Conservation (phyloP, 2,329 filamentous ascomycete species). For the Beauveria medogensis region DNA sequence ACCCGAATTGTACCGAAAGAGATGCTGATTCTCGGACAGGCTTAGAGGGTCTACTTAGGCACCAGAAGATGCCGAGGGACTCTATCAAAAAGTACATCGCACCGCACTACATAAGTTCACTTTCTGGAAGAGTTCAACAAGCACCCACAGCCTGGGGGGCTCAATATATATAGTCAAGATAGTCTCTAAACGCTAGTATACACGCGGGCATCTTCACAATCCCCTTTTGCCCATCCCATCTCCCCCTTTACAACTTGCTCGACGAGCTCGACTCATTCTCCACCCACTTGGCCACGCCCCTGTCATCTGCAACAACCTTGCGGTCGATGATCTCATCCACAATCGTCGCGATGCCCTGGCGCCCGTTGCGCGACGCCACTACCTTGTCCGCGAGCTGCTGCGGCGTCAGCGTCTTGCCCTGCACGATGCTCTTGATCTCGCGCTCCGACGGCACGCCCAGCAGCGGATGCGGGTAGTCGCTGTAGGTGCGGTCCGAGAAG, state of each 20-base stretch:
- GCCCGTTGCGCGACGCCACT: slow-evolving; percentile 48
- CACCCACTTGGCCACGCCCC: slow-evolving; percentile 36
- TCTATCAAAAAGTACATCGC: too few relatives aligned
- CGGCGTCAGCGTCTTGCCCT: slow-evolving; percentile 30
- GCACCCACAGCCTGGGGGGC: background rate
- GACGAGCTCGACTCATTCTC: slow-evolving; percentile 20
- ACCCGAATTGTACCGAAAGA: too few relatives aligned
- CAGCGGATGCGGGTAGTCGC: slow-evolving; percentile 61
- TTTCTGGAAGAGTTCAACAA: background rate
- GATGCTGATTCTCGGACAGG: too few relatives aligned
- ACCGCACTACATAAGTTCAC: too few relatives aligned
- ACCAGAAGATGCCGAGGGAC: too few relatives aligned
- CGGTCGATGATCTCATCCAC: slow-evolving; percentile 60
- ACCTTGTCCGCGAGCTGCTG: slow-evolving; percentile 57
- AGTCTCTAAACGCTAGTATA: slow-evolving; percentile 9
- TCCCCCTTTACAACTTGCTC: slow-evolving; percentile 22
- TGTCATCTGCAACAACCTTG: slow-evolving; percentile 43
- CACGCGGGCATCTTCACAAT: background rate
- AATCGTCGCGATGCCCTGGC: slow-evolving; percentile 62
- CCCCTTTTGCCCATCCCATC: background rate
- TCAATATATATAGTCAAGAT: background rate
- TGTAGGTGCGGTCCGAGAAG: slow-evolving; percentile 55
- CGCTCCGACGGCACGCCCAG: slow-evolving; percentile 68
- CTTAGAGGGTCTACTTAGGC: too few relatives aligned
- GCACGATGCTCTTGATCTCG: slow-evolving; percentile 43